Evolutionary conservation across 1,139 yeast genomes (phyloP), one percentile per base, ranked within the genome.

Genomic region (Candida tetrigidarum): DNA sequence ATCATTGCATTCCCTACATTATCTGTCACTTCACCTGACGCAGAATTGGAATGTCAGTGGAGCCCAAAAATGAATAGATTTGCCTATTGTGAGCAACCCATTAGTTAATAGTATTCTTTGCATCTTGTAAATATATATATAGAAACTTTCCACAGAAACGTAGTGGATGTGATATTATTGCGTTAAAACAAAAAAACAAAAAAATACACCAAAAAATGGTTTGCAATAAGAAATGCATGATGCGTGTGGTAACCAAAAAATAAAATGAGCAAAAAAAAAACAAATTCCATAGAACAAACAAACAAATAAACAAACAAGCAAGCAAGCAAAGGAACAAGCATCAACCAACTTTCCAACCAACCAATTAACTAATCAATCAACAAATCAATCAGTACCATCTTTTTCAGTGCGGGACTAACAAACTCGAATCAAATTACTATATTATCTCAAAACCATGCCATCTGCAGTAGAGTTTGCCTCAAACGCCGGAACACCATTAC

Each of bases 1-100:
- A 49, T 51, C 5, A 46, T 55, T 4, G 53, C 59, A 1, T 51
- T 64, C n/a, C 69, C 69, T 5, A 61, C 67, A 14, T 43, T 59
- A 33, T 19, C 32, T 4, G 18, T 6, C 7, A 11, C 3, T 8
- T 29, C 20, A 20, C 27, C 41, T 14, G 18, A 26, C 18, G 5
- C 11, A 4, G 29, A 30, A 23, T 44, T 54, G 16, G 47, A 51
- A 20, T 35, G 49, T n/a, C 57, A 63, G 28, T 63, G 66, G 59
- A 26, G 25, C 4, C 46, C 49, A 12, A 63, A 63, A 47, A 56
- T 46, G 11, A 57, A 59, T 44, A 44, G 50, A 32, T 56, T 48
- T 41, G 19, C 18, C 5, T 23, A 35, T 19, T 19, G 9, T 19
- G 36, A 32, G 12, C 25, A 32, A 5, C 36, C 25, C 5, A 18